Percentiles rank a stretch among this genome's conserved stretches.
Evolutionary conservation across 164 flowering plant species (phyloP).

Genomic region (Tetrastigma voinierianum): DNA sequence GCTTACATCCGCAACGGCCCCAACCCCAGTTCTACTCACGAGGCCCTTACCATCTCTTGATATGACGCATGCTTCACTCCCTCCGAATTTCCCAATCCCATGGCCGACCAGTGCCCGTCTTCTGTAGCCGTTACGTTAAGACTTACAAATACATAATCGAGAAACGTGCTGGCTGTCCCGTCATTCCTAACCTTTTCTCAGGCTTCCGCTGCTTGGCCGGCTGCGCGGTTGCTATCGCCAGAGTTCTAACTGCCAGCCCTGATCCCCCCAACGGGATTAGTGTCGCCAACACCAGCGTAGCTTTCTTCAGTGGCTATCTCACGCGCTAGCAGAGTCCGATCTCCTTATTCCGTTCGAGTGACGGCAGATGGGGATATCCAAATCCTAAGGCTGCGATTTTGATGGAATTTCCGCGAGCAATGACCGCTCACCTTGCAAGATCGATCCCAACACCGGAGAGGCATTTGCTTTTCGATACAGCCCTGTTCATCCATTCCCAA

Average conservation of each 20-base stretch:
- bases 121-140: conserved; percentile 74
- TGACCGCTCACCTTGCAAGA: conserved; percentile 90
- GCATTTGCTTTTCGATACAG: conserved; percentile 65
- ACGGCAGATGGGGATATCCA: conserved; percentile 54
- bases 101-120: conserved; percentile 59
- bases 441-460: conserved; percentile 61
- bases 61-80: conserved; percentile 86
- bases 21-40: conserved; percentile 73
- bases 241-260: conserved; percentile 46
- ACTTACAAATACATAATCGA: conserved; percentile 66
- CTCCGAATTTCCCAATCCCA: conserved; percentile 46
- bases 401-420: conserved; percentile 42
- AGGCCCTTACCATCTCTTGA: conserved; percentile 88
- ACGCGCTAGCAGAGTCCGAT: conserved; percentile 70
- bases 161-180: conserved; percentile 33
- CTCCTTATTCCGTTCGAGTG: conserved; percentile 50
- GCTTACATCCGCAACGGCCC: conserved; percentile 90
- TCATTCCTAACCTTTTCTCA: conserved; percentile 62
- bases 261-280: conserved; percentile 59
- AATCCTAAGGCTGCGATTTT: conserved; percentile 66
- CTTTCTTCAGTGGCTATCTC: conserved; percentile 44
- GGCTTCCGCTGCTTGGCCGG: conserved; percentile 60
- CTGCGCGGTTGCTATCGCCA: conserved; percentile 36
- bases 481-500: conserved; percentile 61
- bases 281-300: conserved; percentile 71